These are phyloP conservation scores for Kodamaea sp. DNA, from an alignment of 1,139 yeast species.

Conservation along the genomic window DNA sequence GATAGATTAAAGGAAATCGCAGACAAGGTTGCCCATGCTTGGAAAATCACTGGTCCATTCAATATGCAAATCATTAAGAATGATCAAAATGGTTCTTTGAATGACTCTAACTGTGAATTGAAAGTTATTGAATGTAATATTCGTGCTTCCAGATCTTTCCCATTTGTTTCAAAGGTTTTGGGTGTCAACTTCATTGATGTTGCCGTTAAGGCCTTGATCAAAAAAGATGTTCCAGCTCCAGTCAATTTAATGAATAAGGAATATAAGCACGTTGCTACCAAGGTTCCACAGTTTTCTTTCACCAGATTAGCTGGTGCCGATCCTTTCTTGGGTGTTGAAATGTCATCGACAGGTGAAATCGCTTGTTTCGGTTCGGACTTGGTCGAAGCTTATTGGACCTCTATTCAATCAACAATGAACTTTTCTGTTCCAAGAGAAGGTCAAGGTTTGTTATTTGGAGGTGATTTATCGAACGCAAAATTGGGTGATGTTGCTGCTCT, in stretches of 20 bases:
- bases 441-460: slow-evolving; percentile 86
- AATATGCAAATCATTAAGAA: slow-evolving; percentile 95
- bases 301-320: slow-evolving; percentile 98
- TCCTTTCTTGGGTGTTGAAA: slow-evolving; percentile 97
- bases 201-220: slow-evolving; percentile 82
- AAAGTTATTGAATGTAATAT: slow-evolving; percentile 98
- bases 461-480: slow-evolving; percentile 71
- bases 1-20: slow-evolving; percentile 73
- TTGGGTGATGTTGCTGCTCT: slow-evolving; percentile 71
- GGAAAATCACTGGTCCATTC: slow-evolving; percentile 97
- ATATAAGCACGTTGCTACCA: slow-evolving; percentile 83
- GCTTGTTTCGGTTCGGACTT: slow-evolving; percentile 90
- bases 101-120: slow-evolving; percentile 53
- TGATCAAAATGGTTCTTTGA: slow-evolving; percentile 41
- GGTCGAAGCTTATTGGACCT: slow-evolving; percentile 94
- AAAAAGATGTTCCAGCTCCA: slow-evolving; percentile 67
- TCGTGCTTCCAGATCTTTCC: slow-evolving; percentile 98
- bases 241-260: slow-evolving; percentile 59
- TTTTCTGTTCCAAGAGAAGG: slow-evolving; percentile 92
- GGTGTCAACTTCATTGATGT: slow-evolving; percentile 93
- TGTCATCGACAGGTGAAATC: slow-evolving; percentile 98
- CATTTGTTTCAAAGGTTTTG: slow-evolving; percentile 94
- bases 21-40: slow-evolving; percentile 88
- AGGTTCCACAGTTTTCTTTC: slow-evolving; percentile 97
- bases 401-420: slow-evolving; percentile 95